Conservation (phyloP, 2,329 filamentous ascomycete species). For the Hymenoscyphus occultus region DNA sequence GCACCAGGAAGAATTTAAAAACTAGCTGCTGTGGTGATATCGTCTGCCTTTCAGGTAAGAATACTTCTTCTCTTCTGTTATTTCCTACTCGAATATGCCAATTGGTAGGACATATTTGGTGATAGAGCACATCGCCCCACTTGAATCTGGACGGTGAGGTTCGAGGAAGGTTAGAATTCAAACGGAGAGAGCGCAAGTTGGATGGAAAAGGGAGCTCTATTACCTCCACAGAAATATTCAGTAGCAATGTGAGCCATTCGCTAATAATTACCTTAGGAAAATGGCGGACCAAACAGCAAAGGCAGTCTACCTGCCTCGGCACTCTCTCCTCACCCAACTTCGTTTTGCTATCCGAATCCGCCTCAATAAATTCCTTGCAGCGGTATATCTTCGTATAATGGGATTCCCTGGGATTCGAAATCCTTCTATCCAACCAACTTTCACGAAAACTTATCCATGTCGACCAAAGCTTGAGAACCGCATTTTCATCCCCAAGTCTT, state of each 20-base stretch:
- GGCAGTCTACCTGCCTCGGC: conserved; percentile 4
- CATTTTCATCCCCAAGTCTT: conserved; percentile 40
- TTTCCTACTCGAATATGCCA: not conserved
- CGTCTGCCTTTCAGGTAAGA: not conserved
- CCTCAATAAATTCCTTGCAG: conserved; percentile 18
- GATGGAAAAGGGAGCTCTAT: not conserved
- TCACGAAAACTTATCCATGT: conserved; percentile 24
- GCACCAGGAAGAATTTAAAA: not conserved
- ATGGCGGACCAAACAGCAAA: not conserved
- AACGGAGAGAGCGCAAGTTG: not conserved
- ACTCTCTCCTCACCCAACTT: conserved; percentile 15
- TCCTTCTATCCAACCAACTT: conserved; percentile 22
- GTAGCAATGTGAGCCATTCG: not conserved
- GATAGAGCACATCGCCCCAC: not conserved
- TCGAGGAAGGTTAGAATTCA: not conserved
- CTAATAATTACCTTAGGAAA: not conserved
- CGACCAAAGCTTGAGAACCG: conserved; percentile 31
- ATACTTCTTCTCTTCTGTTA: not conserved
- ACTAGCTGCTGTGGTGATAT: not conserved
- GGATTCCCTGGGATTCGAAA: conserved; percentile 21
- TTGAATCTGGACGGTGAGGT: not conserved
- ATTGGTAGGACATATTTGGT: not conserved
- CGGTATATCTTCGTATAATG: conserved; percentile 11
- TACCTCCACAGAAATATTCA: not conserved
- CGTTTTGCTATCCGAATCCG: conserved; percentile 14